Conservation (phyloP, 108 stramenopile species). For the Pseudonitzschia multistriata region DNA sequence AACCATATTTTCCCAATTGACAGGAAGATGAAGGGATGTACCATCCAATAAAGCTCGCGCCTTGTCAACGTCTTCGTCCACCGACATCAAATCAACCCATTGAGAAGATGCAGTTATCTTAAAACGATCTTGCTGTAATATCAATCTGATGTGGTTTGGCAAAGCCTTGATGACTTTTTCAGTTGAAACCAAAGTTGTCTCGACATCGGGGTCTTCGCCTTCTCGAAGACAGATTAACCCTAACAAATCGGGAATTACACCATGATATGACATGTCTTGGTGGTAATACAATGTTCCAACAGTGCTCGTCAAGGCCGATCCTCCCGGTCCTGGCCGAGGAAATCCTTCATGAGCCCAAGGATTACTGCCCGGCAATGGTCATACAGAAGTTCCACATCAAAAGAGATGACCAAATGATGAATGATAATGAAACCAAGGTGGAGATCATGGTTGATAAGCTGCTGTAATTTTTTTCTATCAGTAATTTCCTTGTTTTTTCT, state of each 20-base stretch:
- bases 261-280: slow-evolving; percentile 29
- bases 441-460: not conserved
- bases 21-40: slow-evolving; percentile 18
- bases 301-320: slow-evolving; percentile 20
- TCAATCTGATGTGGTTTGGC: not conserved
- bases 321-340: slow-evolving; percentile 3
- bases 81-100: slow-evolving; percentile 16
- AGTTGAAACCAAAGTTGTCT: slow-evolving; percentile 7
- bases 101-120: slow-evolving; percentile 6
- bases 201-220: slow-evolving; percentile 5
- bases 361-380: not conserved
- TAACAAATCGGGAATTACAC: slow-evolving; percentile 13
- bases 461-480: not conserved
- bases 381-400: not conserved
- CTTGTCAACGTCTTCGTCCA: not conserved
- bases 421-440: not conserved
- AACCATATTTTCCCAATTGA: slow-evolving; percentile 26
- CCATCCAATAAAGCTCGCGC: not conserved
- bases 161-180: slow-evolving; percentile 7
- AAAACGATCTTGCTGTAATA: slow-evolving; percentile 13
- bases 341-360: slow-evolving; percentile 29
- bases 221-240: slow-evolving; percentile 21
- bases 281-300: slow-evolving; percentile 5
- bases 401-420: not conserved
- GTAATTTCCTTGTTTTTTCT: not conserved